phyloP scores from a whole-genome alignment of 306 rosid species.

The Quercus rubra region DNA sequence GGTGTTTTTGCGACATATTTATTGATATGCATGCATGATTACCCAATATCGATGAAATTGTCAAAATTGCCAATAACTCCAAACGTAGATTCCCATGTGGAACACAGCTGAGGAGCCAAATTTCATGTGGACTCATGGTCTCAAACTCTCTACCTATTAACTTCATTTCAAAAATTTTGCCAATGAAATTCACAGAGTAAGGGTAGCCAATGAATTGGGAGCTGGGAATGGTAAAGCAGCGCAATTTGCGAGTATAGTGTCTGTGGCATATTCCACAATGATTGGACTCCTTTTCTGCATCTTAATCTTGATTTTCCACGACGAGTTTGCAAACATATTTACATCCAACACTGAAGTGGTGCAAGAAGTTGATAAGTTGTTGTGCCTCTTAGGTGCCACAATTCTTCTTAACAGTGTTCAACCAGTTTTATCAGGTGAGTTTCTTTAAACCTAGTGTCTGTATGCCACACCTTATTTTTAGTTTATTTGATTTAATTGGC shows the following conservation, averaged over 20 bases:
- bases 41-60: too few relatives aligned
- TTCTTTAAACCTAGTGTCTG: not conserved
- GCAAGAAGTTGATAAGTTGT: constrained; percentile 39
- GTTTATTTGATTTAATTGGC: too few relatives aligned
- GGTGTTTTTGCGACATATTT: too few relatives aligned
- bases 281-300: constrained; percentile 47
- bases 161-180: not conserved
- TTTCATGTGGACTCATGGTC: too few relatives aligned
- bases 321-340: constrained; percentile 52
- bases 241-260: constrained; percentile 50
- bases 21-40: too few relatives aligned
- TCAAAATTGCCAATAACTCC: too few relatives aligned
- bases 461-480: too few relatives aligned
- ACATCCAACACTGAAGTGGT: constrained; percentile 45
- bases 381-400: constrained; percentile 46
- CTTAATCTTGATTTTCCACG: constrained; percentile 32
- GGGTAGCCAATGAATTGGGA: constrained; percentile 74
- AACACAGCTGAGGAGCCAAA: too few relatives aligned
- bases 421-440: constrained; percentile 58
- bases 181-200: constrained; percentile 33
- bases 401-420: constrained; percentile 71
- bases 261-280: constrained; percentile 45
- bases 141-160: too few relatives aligned
- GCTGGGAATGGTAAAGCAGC: constrained; percentile 70
- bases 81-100: too few relatives aligned